phyloP scores from a whole-genome alignment of 345 rosid genomes.

The Pistacia vera region DNA sequence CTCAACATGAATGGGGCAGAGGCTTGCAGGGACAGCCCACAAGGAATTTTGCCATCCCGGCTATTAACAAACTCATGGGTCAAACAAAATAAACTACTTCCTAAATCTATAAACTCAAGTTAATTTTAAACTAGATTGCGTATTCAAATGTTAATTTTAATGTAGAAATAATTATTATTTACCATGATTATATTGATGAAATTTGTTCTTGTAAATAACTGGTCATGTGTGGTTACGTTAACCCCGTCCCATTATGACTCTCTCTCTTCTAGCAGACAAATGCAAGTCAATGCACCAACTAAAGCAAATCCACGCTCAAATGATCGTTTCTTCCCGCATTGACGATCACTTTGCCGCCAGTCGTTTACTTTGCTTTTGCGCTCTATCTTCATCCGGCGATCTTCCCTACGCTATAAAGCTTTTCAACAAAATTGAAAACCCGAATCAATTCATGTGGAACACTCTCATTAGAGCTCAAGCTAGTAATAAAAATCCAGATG shows the following conservation, averaged over 20 bases:
- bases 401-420: slow-evolving; percentile 20
- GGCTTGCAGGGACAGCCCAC: too few relatives aligned
- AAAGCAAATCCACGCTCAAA: slow-evolving; percentile 31
- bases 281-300: slow-evolving; percentile 28
- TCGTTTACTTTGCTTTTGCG: slow-evolving; percentile 25
- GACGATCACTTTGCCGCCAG: slow-evolving; percentile 29
- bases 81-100: too few relatives aligned
- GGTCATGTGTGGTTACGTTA: background rate
- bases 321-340: slow-evolving; percentile 26
- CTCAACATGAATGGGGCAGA: too few relatives aligned
- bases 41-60: too few relatives aligned
- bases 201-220: too few relatives aligned
- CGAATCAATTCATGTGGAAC: slow-evolving; percentile 32
- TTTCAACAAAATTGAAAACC: slow-evolving; percentile 17
- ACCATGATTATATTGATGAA: too few relatives aligned
- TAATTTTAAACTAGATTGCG: too few relatives aligned
- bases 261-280: slow-evolving; percentile 24
- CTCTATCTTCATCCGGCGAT: slow-evolving; percentile 17
- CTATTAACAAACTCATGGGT: too few relatives aligned
- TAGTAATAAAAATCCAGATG: slow-evolving; percentile 2
- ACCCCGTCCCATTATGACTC: background rate
- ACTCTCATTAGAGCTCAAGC: slow-evolving; percentile 31
- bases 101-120: too few relatives aligned
- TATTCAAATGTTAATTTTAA: too few relatives aligned
- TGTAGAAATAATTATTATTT: too few relatives aligned